These are phyloP conservation scores for Cladosporium cucumerinum DNA, from an alignment of 2,329 filamentous ascomycete species.

Conservation along the genomic window DNA sequence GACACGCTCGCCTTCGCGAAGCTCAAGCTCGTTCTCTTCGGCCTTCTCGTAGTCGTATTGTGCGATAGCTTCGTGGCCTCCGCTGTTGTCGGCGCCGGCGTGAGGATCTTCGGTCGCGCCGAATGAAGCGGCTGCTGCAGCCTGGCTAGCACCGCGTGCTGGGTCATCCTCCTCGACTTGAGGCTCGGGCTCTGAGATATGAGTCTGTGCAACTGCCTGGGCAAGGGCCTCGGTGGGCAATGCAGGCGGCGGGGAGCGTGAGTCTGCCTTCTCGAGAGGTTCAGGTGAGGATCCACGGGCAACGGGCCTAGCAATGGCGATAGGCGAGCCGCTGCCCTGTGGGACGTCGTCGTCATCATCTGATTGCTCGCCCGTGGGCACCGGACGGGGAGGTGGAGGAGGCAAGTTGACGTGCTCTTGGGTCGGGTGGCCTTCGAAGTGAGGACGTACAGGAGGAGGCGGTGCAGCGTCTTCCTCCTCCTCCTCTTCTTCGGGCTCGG, in stretches of 20 bases:
- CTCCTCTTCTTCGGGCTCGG: slow-evolving; percentile 36
- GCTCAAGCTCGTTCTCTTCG: slow-evolving; percentile 93
- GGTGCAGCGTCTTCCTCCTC: neutral
- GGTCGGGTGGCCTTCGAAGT: slow-evolving; percentile 46
- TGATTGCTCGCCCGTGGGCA: slow-evolving; percentile 33
- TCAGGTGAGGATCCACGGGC: slow-evolving; percentile 56
- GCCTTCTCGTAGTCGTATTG: slow-evolving; percentile 97
- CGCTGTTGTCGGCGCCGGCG: slow-evolving; percentile 35
- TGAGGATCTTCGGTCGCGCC: slow-evolving; percentile 40
- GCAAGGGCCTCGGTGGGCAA: slow-evolving; percentile 65
- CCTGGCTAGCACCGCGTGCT: slow-evolving; percentile 53
- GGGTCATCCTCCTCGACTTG: slow-evolving; percentile 54
- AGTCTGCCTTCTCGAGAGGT: slow-evolving; percentile 50
- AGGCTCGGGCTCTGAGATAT: slow-evolving; percentile 63
- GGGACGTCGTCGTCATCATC: slow-evolving; percentile 39
- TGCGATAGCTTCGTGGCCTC: slow-evolving; percentile 70
- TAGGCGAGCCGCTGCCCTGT: slow-evolving; percentile 63
- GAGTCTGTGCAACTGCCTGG: slow-evolving; percentile 59
- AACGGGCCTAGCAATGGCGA: slow-evolving; percentile 83
- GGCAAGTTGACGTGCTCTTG: slow-evolving; percentile 49
- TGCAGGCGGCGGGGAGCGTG: slow-evolving; percentile 47
- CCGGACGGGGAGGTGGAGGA: slow-evolving; percentile 41
- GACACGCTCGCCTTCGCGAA: slow-evolving; percentile 82
- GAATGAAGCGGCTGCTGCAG: slow-evolving; percentile 44
- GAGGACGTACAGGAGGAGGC: slow-evolving; percentile 4